Evolutionary conservation across 768 basidiomycete genomes (phyloP).

Genomic region (Phlegmacium glaucopus): DNA sequence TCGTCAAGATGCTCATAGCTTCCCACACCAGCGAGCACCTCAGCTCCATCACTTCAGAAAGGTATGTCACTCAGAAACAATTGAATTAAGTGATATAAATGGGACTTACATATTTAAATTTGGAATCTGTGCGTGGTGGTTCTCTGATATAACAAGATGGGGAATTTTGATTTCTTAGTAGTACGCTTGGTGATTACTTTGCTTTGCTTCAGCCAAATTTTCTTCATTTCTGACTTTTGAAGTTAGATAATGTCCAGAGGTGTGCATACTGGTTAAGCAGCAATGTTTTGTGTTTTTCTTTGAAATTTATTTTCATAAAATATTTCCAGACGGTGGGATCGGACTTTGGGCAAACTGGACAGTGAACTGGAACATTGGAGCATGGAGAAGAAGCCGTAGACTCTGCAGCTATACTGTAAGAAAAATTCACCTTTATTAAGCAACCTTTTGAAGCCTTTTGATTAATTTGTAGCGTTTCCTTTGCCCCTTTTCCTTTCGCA

Average conservation of each 20-base stretch:
- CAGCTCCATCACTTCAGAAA: too few species aligned
- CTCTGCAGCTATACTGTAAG: neutral
- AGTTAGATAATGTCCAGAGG: neutral
- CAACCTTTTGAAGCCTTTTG: neutral
- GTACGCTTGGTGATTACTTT: neutral
- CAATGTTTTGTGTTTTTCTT: neutral
- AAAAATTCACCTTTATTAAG: neutral
- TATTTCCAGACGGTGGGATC: neutral
- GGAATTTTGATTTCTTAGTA: neutral
- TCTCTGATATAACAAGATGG: neutral
- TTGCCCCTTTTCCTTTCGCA: conserved; percentile 4
- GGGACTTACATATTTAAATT: too few species aligned
- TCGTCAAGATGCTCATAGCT: too few species aligned
- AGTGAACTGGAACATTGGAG: neutral
- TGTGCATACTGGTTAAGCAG: neutral
- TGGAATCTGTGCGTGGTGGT: neutral
- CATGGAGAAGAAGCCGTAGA: neutral
- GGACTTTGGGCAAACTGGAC: neutral
- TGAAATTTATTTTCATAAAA: neutral
- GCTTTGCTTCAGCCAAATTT: neutral
- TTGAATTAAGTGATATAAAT: too few species aligned
- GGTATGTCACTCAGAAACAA: too few species aligned
- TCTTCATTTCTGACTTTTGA: neutral
- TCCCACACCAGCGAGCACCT: too few species aligned
- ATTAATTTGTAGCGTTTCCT: neutral